phyloP scores from a whole-genome alignment of 345 rosid genomes.

The Reutealis trisperma region DNA sequence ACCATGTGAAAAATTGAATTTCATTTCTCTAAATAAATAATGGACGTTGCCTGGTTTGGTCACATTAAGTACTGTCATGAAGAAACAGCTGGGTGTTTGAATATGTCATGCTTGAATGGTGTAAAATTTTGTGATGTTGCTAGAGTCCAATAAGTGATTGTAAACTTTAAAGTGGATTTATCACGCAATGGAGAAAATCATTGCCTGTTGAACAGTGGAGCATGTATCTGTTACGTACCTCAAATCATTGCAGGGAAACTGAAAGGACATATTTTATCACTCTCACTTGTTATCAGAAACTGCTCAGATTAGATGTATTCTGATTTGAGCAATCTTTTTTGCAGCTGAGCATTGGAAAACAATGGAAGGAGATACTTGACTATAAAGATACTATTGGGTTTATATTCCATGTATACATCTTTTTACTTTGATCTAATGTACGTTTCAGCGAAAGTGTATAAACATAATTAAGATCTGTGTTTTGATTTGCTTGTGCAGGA shows the following conservation, averaged over 20 bases:
- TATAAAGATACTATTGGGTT: conserved; percentile 70
- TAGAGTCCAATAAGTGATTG: no score
- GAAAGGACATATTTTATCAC: no score
- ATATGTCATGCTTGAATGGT: no score
- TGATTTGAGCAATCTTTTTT: not conserved
- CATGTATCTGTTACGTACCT: not conserved
- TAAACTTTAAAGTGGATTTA: no score
- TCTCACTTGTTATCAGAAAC: not conserved
- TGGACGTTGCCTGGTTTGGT: no score
- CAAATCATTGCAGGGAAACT: not conserved
- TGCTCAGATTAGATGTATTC: not conserved
- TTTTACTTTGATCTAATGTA: not conserved
- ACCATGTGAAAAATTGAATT: not conserved
- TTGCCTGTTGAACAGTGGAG: not conserved
- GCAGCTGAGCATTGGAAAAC: conserved; percentile 87
- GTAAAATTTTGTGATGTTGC: no score
- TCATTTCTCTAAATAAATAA: not conserved
- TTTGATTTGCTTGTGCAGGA: conserved; percentile 45
- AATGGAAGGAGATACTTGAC: conserved; percentile 86
- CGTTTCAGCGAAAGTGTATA: not conserved
- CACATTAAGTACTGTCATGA: no score
- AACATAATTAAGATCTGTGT: not conserved
- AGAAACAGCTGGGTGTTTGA: no score
- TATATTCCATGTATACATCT: conserved; percentile 67
- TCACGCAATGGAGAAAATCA: not conserved